These are phyloP conservation scores for Punica granatum DNA, from an alignment of 345 rosid genomes.

Conservation along the genomic window DNA sequence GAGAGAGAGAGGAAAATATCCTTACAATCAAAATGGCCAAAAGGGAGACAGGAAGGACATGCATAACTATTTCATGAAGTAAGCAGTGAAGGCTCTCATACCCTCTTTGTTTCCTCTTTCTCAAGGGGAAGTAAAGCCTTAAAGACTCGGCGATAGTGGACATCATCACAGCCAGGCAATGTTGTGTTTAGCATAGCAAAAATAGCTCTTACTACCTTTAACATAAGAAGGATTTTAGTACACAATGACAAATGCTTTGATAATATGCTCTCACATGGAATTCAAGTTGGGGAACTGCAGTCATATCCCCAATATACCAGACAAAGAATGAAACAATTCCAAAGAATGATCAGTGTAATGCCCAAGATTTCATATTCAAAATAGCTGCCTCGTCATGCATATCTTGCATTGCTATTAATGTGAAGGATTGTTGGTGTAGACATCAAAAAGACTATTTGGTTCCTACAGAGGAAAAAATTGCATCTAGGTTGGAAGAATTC, in stretches of 20 bases:
- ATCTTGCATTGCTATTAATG: not conserved
- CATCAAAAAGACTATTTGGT: not conserved
- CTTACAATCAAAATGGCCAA: constrained; percentile 3
- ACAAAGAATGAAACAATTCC: not conserved
- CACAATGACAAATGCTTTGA: constrained; percentile 5
- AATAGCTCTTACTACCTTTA: constrained; percentile 67
- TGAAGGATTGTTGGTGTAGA: not conserved
- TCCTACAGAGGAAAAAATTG: not conserved
- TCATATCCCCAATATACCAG: not conserved
- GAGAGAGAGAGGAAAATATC: constrained; percentile 5
- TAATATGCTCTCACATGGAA: not conserved
- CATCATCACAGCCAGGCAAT: constrained; percentile 68
- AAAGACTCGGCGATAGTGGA: constrained; percentile 72
- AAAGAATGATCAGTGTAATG: not conserved
- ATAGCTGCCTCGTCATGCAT: not conserved
- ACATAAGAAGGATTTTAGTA: constrained; percentile 9
- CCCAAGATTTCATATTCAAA: not conserved
- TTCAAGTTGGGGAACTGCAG: not conserved
- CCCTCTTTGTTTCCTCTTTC: constrained; percentile 85
- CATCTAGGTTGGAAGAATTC: not conserved
- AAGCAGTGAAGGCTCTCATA: constrained; percentile 11
- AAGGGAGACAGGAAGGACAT: constrained; percentile 1
- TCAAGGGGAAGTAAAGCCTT: constrained; percentile 79
- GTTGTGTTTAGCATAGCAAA: constrained; percentile 79
- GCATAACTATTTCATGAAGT: not conserved